Evolutionary conservation across 306 rosid species (phyloP).

Genomic region (Lablab purpureus): DNA sequence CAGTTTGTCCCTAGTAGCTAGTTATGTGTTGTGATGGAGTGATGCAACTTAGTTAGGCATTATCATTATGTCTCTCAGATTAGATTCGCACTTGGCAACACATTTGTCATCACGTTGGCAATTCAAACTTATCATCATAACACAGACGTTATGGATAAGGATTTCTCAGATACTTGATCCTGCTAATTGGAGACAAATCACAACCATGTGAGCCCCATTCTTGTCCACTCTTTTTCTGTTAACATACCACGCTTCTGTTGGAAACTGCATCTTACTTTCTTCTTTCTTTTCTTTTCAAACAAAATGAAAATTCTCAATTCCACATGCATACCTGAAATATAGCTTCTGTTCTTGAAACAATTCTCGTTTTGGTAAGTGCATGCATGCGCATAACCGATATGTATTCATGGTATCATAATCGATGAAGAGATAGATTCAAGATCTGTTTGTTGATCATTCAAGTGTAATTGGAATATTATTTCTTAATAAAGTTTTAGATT

Average conservation of each 20-base stretch:
- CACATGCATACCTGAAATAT: background rate
- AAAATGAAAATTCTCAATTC: background rate
- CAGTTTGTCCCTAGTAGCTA: slow-evolving; percentile 4
- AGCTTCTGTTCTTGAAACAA: too few species aligned
- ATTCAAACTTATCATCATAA: slow-evolving; percentile 42
- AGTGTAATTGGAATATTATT: too few species aligned
- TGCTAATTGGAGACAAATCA: slow-evolving; percentile 7
- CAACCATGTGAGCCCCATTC: background rate
- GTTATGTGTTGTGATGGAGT: slow-evolving; percentile 22
- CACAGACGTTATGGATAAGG: slow-evolving; percentile 7
- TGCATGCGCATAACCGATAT: too few species aligned
- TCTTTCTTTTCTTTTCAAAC: background rate
- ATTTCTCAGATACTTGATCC: background rate
- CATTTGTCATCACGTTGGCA: slow-evolving; percentile 41
- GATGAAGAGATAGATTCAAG: background rate
- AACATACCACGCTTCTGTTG: background rate
- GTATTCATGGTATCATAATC: background rate
- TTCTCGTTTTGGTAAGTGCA: too few species aligned
- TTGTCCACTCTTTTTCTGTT: slow-evolving; percentile 13
- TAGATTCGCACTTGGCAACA: slow-evolving; percentile 26
- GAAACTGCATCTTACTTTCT: background rate
- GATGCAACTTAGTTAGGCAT: slow-evolving; percentile 37
- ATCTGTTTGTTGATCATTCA: background rate
- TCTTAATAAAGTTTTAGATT: too few species aligned
- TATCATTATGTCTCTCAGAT: slow-evolving; percentile 34